Evolutionary conservation across 495 filamentous ascomycete species (phyloP), one percentile per base, ranked within the genome.

Genomic region (Sphaerosporella brunnea): DNA sequence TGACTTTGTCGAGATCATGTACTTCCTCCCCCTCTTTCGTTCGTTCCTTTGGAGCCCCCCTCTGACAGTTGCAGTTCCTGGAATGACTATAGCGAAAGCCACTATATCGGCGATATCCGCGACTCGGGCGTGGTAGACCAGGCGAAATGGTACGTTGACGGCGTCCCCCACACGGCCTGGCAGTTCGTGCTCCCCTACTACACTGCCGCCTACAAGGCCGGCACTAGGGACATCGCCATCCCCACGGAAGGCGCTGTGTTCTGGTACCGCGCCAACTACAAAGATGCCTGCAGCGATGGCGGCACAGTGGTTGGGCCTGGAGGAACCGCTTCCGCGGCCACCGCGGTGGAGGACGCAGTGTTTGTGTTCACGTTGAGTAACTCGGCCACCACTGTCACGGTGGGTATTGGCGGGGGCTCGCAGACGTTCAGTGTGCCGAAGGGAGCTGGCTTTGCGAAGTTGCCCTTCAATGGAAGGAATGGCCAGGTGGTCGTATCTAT

Each of bases 21-120:
- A 62, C 15, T 64, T 61, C 63, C 50, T 24, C 56, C 26, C n/a
- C 16, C 4, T n/a, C n/a, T n/a, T n/a, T n/a, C n/a, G n/a, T n/a
- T n/a, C n/a, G n/a, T n/a, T 13, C 36, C 13, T 23, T 16, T 9
- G 10, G 9, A 15, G 5, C 23, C 37, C 20, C 20, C 3, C 19
- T 19, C 21, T 16, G 20, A 15, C 1, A 40, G 2, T 19, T 7
- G 1, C 36, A 62, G 68, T 18, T 65, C 63, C 60, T 83, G 81
- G 80, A 84, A 85, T 48, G 80, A 85, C 60, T 84, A 72, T 47
- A 80, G 79, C 36, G 81, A 86, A 61, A 73, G 74, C 5, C 79
- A 80, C 64, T 83, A 86, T 52, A 77, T 86, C 49, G 76, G 74
- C 25, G 73, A 72, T 2, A 66, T 76, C 26, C 59, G 68, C 25